phyloP scores from a whole-genome alignment of 2,329 filamentous ascomycete genomes.

The Sporothrix curviconia region DNA sequence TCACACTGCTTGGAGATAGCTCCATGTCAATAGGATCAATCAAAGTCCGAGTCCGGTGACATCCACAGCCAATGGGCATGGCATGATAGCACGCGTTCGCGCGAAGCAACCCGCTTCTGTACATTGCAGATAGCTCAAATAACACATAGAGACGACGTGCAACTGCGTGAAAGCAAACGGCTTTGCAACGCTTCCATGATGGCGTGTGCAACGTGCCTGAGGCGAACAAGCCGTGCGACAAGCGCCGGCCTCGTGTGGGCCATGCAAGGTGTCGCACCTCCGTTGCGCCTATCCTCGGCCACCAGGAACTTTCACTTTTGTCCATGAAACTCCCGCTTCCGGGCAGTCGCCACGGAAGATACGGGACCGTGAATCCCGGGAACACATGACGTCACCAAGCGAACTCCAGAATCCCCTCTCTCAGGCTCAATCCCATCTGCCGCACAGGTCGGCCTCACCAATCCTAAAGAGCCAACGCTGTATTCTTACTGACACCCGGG shows the following conservation, averaged over 20 bases:
- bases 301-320: neutral
- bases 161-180: no score
- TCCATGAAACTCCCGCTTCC: neutral
- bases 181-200: neutral
- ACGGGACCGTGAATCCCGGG: neutral
- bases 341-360: neutral
- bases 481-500: no score
- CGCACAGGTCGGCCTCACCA: no score
- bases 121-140: neutral
- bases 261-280: neutral
- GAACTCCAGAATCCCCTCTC: neutral
- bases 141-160: neutral
- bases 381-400: neutral
- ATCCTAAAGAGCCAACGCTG: no score
- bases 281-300: neutral
- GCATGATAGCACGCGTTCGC: neutral
- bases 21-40: no score
- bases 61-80: no score
- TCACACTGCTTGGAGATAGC: no score
- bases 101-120: neutral
- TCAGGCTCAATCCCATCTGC: no score
- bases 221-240: conserved; percentile 1
- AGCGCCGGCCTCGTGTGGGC: neutral
- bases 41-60: no score
- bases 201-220: neutral